These are phyloP conservation scores for Ajuga reptans DNA, from an alignment of 305 asterid genomes.

Conservation along the genomic window DNA sequence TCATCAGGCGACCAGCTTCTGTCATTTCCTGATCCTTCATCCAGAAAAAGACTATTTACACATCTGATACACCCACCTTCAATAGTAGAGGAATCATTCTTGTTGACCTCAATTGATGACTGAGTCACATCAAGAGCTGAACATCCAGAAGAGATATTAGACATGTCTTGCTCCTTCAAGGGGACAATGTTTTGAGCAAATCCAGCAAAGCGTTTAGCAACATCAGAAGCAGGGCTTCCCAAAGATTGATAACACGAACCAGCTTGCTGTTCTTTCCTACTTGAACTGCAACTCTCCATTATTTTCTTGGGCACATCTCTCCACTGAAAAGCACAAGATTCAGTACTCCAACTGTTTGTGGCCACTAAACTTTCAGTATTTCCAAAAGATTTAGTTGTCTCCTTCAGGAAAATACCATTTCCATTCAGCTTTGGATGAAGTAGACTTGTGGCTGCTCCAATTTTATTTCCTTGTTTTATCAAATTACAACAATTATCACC, in stretches of 20 bases:
- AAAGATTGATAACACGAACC: slow-evolving; percentile 16
- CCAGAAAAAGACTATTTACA: slow-evolving; percentile 31
- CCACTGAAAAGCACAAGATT: slow-evolving; percentile 44
- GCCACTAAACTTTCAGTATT: slow-evolving; percentile 20
- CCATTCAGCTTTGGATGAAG: slow-evolving; percentile 27
- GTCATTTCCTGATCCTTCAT: slow-evolving; percentile 49
- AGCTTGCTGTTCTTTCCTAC: slow-evolving; percentile 28
- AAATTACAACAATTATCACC: slow-evolving; percentile 19
- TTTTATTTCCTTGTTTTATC: slow-evolving; percentile 21
- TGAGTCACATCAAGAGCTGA: slow-evolving; percentile 50
- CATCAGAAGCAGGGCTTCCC: slow-evolving; percentile 29
- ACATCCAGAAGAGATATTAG: slow-evolving; percentile 45
- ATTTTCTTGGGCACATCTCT: slow-evolving; percentile 49
- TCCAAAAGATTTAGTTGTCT: slow-evolving; percentile 28
- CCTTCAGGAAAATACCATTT: slow-evolving; percentile 20
- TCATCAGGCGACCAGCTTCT: slow-evolving; percentile 50
- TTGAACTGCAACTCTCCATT: slow-evolving; percentile 23
- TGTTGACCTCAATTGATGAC: slow-evolving; percentile 37
- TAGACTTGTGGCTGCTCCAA: slow-evolving; percentile 25
- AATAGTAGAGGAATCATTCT: slow-evolving; percentile 34
- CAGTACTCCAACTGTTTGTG: slow-evolving; percentile 26
- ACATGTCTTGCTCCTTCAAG: slow-evolving; percentile 38
- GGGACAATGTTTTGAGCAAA: slow-evolving; percentile 26
- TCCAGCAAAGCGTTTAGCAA: slow-evolving; percentile 28
- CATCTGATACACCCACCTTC: slow-evolving; percentile 27